phyloP scores from a whole-genome alignment of 805 yeast species.

The Torulaspora delbrueckii region DNA sequence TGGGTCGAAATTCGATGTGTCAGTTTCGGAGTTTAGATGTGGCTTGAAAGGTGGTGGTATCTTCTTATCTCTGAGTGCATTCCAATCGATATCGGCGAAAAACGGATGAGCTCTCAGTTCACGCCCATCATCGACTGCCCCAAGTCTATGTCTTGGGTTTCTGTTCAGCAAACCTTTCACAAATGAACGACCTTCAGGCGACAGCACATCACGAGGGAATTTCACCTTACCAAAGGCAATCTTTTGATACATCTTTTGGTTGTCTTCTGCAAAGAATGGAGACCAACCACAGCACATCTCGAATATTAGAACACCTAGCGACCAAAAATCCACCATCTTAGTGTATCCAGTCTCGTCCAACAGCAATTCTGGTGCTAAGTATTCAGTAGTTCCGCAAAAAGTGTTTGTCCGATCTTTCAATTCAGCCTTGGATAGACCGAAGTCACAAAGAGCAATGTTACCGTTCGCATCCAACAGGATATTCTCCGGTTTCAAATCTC shows the following conservation, averaged over 20 bases:
- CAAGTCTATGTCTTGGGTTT: constrained; percentile 92
- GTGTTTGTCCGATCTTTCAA: constrained; percentile 88
- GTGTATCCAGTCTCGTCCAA: constrained; percentile 96
- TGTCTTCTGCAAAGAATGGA: constrained; percentile 95
- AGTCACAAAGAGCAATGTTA: constrained; percentile 94
- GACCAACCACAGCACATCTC: constrained; percentile 99
- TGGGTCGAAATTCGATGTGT: constrained; percentile 95
- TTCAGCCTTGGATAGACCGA: constrained; percentile 93
- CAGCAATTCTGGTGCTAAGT: constrained; percentile 93
- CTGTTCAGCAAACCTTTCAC: constrained; percentile 93
- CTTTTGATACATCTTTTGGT: constrained; percentile 98
- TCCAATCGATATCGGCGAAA: constrained; percentile 90
- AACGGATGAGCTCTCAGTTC: constrained; percentile 91
- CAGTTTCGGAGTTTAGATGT: constrained; percentile 82
- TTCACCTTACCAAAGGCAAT: constrained; percentile 97
- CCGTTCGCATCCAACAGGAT: constrained; percentile 94
- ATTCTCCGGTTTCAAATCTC: constrained; percentile 96
- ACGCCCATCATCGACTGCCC: constrained; percentile 86
- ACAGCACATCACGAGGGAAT: constrained; percentile 91
- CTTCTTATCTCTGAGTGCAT: constrained; percentile 64
- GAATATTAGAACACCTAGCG: constrained; percentile 90
- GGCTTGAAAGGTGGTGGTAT: constrained; percentile 97
- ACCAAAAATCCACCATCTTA: constrained; percentile 99
- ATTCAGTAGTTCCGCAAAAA: constrained; percentile 97
- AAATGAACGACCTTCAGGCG: constrained; percentile 89